phyloP scores from a whole-genome alignment of 140 eudicot genomes.

The Erigeron philadelphicus region DNA sequence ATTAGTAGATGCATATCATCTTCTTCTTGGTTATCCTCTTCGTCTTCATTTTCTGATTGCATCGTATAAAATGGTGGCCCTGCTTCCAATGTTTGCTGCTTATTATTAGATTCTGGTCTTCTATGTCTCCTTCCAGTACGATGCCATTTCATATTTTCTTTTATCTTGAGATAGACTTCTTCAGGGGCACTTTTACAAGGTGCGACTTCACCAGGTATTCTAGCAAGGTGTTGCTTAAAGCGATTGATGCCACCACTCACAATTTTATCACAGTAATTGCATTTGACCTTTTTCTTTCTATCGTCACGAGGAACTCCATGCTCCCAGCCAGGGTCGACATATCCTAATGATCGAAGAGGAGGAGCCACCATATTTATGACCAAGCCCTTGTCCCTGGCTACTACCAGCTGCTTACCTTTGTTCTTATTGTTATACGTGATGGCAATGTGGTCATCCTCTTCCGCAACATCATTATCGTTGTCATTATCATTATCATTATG shows the following conservation, averaged over 20 bases:
- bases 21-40: slow-evolving; percentile 68
- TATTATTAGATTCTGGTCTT: slow-evolving; percentile 56
- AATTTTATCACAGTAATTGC: slow-evolving; percentile 89
- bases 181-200: slow-evolving; percentile 95
- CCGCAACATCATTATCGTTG: slow-evolving; percentile 37
- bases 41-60: slow-evolving; percentile 75
- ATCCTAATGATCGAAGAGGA: slow-evolving; percentile 88
- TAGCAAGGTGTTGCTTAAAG: slow-evolving; percentile 89
- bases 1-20: slow-evolving; percentile 37
- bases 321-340: slow-evolving; percentile 98
- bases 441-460: slow-evolving; percentile 52
- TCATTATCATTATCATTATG: background rate
- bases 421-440: slow-evolving; percentile 25
- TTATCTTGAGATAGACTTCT: slow-evolving; percentile 78
- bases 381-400: slow-evolving; percentile 52
- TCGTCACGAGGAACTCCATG: slow-evolving; percentile 93
- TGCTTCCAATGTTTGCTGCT: slow-evolving; percentile 11
- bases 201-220: slow-evolving; percentile 98
- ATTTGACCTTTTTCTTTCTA: slow-evolving; percentile 88
- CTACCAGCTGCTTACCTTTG: slow-evolving; percentile 57
- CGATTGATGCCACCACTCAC: slow-evolving; percentile 97
- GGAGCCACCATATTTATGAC: slow-evolving; percentile 50
- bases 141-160: slow-evolving; percentile 99
- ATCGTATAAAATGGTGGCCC: slow-evolving; percentile 37
- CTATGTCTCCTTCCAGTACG: slow-evolving; percentile 89